phyloP scores from a whole-genome alignment of 257 asterid species.

The Mitragyna speciosa region DNA sequence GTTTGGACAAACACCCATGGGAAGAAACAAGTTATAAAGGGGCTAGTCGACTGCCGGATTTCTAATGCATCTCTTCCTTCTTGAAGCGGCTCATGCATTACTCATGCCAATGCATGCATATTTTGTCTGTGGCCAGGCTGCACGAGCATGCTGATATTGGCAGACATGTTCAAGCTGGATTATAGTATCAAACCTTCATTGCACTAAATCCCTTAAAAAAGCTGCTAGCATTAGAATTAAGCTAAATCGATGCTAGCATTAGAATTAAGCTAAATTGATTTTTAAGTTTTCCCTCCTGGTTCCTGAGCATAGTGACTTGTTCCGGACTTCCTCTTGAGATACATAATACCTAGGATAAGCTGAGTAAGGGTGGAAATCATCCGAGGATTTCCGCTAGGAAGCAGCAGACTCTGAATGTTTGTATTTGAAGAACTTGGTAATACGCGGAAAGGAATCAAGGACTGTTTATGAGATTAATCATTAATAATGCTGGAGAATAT shows the following conservation, averaged over 20 bases:
- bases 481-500: background rate
- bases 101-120: background rate
- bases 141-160: background rate
- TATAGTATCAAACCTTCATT: background rate
- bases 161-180: background rate
- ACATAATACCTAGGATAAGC: too few species aligned
- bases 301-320: too few species aligned
- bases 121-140: background rate
- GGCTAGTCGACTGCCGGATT: background rate
- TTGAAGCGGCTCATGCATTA: background rate
- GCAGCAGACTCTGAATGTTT: background rate
- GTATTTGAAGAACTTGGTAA: background rate
- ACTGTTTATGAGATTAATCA: too few species aligned
- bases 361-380: background rate
- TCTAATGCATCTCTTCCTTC: background rate
- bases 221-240: background rate
- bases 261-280: too few species aligned
- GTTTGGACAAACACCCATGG: background rate
- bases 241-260: too few species aligned
- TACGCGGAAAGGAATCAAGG: too few species aligned
- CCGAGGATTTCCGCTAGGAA: background rate
- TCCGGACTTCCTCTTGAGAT: too few species aligned
- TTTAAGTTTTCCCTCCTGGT: too few species aligned
- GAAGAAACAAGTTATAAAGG: background rate
- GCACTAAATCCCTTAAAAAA: background rate